Evolutionary conservation across 1,139 yeast genomes (phyloP), one percentile per base, ranked within the genome.

Genomic region (Hemisphaericaspora lyxosophila): DNA sequence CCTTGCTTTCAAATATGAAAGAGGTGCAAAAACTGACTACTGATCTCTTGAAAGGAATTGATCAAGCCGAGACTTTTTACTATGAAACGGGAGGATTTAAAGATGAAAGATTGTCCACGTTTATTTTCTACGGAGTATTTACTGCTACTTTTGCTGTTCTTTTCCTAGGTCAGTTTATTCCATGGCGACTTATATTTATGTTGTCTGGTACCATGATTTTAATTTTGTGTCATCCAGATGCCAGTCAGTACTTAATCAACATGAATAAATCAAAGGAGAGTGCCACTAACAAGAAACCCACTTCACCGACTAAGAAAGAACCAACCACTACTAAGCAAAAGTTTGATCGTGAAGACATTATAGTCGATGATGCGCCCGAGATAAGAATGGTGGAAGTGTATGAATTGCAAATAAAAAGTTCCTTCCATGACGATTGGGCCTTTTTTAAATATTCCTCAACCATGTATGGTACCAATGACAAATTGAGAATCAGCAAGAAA

Each of bases 281-380:
- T 11, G 25, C 22, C 17, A 8, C 30, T n/a, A 7, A 16, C 19
- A 16, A 5, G 17, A n/a, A 27, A 11, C 5, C 6, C 7, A 4
- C 3, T 3, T 2, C 16, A 4, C 5, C 14, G 13, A 3, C 9
- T 12, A 42, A 40, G 14, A 34, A 38, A 19, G 38, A 42, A 26
- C 41, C 45, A 47, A 4, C 40, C 34, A 45, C 33, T 31, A 14
- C 27, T 6, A 22, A 35, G 13, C 31, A 41, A 28, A 29, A 59
- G 32, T 65, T 69, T 31, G 77, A 73, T 35, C 55, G 76, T 31
- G 55, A 59, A 24, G 80, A 77, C 41, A 72, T 82, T 24, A 70
- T 85, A 11, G 68, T 86, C 22, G 95, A 86, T 53, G 92, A 84
- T 42, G 60, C 74, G 0, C 83, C 87, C 0, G 82, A 82, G 35